These are phyloP conservation scores for Bondarzewia mesenterica DNA, from an alignment of 1,284 basidiomycete species.

Conservation along the genomic window DNA sequence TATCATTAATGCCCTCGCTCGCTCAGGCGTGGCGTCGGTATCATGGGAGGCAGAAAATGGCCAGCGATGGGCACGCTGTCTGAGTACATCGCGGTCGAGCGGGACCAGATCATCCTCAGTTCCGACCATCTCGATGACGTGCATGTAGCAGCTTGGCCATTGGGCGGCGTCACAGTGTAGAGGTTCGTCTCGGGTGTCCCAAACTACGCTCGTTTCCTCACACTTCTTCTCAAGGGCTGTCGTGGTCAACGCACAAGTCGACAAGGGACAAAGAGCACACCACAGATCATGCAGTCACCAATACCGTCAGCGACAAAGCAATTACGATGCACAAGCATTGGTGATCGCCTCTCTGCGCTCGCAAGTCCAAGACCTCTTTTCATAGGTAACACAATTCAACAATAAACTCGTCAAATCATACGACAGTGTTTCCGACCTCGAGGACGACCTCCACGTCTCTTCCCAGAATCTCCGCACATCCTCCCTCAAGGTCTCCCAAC, in stretches of 20 bases:
- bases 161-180: constrained; percentile 79
- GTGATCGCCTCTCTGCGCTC: constrained; percentile 72
- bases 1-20: no score
- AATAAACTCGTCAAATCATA: constrained; percentile 89
- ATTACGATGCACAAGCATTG: constrained; percentile 58
- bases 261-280: no score
- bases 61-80: constrained; percentile 66
- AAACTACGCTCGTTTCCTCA: no score
- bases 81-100: constrained; percentile 69
- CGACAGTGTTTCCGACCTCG: constrained; percentile 86
- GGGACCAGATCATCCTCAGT: constrained; percentile 58
- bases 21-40: constrained; percentile 37
- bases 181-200: no score
- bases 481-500: constrained; percentile 55
- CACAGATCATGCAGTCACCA: background rate
- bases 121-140: constrained; percentile 67
- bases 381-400: constrained; percentile 88
- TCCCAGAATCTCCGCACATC: constrained; percentile 49
- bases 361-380: constrained; percentile 81
- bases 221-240: no score
- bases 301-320: no score
- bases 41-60: constrained; percentile 47
- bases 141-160: constrained; percentile 69
- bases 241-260: no score
- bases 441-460: constrained; percentile 79